Evolutionary conservation across 257 asterid genomes (phyloP).

Genomic region (Capsicum pubescens): DNA sequence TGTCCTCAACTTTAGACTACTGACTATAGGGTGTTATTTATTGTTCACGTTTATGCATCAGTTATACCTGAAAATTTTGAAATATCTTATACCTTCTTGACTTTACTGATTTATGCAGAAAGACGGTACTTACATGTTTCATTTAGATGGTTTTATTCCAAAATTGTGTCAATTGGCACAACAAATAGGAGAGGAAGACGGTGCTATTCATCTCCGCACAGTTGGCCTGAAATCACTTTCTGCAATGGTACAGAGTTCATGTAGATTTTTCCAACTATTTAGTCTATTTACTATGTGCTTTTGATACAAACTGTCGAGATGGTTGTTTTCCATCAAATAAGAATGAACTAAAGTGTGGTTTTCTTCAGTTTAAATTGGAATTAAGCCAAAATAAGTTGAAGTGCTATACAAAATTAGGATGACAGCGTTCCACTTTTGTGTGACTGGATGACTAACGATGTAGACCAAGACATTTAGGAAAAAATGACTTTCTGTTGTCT

Average conservation of each 20-base stretch:
- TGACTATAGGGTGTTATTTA: slow-evolving; percentile 8
- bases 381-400: slow-evolving; percentile 1
- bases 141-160: slow-evolving; percentile 83
- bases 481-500: background rate
- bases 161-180: slow-evolving; percentile 91
- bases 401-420: slow-evolving; percentile 2
- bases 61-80: slow-evolving; percentile 2
- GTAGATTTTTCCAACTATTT: slow-evolving; percentile 23
- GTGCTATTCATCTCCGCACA: slow-evolving; percentile 58
- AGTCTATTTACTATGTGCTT: background rate
- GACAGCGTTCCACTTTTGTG: background rate
- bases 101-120: slow-evolving; percentile 54
- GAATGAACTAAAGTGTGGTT: background rate
- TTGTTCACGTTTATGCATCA: slow-evolving; percentile 4
- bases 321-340: background rate
- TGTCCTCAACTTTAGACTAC: slow-evolving; percentile 23
- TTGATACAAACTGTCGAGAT: background rate
- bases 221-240: slow-evolving; percentile 86
- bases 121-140: slow-evolving; percentile 88
- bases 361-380: background rate
- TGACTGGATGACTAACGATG: background rate
- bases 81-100: slow-evolving; percentile 22
- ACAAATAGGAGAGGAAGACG: slow-evolving; percentile 87
- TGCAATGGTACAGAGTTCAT: slow-evolving; percentile 65
- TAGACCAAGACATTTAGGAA: slow-evolving; percentile 9